Evolutionary conservation across 257 asterid genomes (phyloP).

Genomic region (Coffea canephora): DNA sequence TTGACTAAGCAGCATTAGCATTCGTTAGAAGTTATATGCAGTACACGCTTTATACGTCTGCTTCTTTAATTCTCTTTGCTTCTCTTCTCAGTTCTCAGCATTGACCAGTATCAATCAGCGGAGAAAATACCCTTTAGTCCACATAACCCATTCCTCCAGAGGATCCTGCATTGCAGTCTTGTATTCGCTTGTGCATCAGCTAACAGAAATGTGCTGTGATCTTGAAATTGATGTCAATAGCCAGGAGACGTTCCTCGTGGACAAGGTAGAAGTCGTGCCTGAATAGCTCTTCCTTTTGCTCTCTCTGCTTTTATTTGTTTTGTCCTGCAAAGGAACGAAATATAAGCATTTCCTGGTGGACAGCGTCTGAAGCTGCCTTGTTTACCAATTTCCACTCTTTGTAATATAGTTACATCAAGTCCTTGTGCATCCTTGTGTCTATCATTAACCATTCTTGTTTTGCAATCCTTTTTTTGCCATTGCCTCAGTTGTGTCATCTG

Average conservation of each 20-base stretch:
- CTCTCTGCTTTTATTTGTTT: too few relatives aligned
- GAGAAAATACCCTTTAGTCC: neutral
- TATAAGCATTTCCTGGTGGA: neutral
- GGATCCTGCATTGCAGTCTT: conserved; percentile 3
- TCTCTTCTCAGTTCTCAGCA: neutral
- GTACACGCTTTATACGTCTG: neutral
- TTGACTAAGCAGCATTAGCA: neutral
- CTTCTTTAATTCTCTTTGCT: neutral
- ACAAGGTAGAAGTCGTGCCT: conserved; percentile 36
- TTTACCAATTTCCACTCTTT: too few relatives aligned
- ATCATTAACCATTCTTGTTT: neutral
- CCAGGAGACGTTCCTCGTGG: conserved; percentile 46
- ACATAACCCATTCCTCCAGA: neutral
- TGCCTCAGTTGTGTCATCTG: neutral
- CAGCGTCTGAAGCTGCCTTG: neutral
- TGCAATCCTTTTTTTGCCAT: neutral
- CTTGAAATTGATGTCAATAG: conserved; percentile 70
- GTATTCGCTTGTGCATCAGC: conserved; percentile 1
- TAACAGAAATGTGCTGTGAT: conserved; percentile 33
- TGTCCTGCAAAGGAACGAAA: neutral
- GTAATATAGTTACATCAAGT: too few relatives aligned
- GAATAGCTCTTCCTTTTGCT: too few relatives aligned
- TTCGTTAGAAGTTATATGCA: neutral
- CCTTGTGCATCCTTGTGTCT: too few relatives aligned
- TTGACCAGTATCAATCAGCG: neutral